These are phyloP conservation scores for Leptomonas pyrrhocoris DNA, from an alignment of 208 protist species.

Conservation along the genomic window DNA sequence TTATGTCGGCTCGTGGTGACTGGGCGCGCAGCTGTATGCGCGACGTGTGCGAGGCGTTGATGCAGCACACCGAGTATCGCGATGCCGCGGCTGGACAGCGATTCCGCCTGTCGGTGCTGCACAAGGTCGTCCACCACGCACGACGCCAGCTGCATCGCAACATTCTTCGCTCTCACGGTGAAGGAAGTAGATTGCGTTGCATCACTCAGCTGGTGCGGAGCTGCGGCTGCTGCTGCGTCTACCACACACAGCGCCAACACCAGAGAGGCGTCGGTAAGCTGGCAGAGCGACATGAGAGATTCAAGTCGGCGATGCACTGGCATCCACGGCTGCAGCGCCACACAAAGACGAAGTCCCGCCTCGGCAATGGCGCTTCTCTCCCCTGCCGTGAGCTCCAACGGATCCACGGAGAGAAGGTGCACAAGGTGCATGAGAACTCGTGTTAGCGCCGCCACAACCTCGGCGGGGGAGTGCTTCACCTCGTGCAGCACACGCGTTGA, in stretches of 20 bases:
- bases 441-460: background rate
- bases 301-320: background rate
- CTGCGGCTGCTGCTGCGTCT: no score
- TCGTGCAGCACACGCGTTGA: background rate
- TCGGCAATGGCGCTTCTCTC: background rate
- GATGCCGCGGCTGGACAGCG: slow-evolving; percentile 8
- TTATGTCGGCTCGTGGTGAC: no score
- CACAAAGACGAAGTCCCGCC: slow-evolving; percentile 8
- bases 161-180: no score
- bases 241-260: background rate
- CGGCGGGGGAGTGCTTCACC: background rate
- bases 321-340: slow-evolving; percentile 27
- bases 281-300: background rate
- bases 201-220: background rate
- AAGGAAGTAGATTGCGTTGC: no score
- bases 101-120: slow-evolving; percentile 10
- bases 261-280: slow-evolving; percentile 2
- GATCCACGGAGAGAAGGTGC: background rate
- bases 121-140: slow-evolving; percentile 3
- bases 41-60: background rate
- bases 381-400: no score
- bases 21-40: background rate
- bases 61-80: slow-evolving; percentile 9
- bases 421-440: background rate
- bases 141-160: background rate